Conservation (phyloP, 352 stramenopile species). For the Saprolegnia diclina region DNA sequence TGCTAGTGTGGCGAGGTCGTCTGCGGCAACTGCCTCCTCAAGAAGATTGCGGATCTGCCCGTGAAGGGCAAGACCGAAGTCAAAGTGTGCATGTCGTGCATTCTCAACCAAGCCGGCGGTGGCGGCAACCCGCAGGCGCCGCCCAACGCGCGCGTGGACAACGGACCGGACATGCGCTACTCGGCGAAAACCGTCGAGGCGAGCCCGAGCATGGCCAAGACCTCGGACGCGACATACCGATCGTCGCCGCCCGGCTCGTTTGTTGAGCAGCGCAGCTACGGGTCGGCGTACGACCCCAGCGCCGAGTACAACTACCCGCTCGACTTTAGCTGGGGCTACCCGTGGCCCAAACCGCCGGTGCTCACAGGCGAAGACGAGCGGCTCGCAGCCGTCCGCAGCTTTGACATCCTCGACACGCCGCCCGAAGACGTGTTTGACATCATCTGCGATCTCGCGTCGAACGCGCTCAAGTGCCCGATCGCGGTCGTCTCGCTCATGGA, state of each 20-base stretch:
- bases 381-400: conserved; percentile 68
- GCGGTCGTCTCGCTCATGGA: conserved; percentile 78
- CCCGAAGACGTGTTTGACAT: conserved; percentile 86
- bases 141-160: conserved; percentile 29
- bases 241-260: conserved; percentile 12
- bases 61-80: conserved; percentile 80
- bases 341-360: conserved; percentile 78
- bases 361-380: conserved; percentile 61
- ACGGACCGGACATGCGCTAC: background rate
- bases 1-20: conserved; percentile 79
- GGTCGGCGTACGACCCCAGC: background rate
- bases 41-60: conserved; percentile 80
- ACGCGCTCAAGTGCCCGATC: conserved; percentile 82
- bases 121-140: conserved; percentile 43
- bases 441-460: conserved; percentile 81
- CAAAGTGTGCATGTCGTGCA: conserved; percentile 86
- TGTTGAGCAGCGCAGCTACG: conserved; percentile 1
- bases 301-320: conserved; percentile 77
- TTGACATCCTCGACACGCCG: conserved; percentile 84
- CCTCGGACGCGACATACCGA: background rate
- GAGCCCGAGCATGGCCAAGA: conserved; percentile 8
- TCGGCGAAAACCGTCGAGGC: background rate
- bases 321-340: conserved; percentile 85
- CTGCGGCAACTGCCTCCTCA: conserved; percentile 81
- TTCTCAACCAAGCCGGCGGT: conserved; percentile 52